Conservation (phyloP, 495 filamentous ascomycete genomes). For the Xylaria longipes region DNA sequence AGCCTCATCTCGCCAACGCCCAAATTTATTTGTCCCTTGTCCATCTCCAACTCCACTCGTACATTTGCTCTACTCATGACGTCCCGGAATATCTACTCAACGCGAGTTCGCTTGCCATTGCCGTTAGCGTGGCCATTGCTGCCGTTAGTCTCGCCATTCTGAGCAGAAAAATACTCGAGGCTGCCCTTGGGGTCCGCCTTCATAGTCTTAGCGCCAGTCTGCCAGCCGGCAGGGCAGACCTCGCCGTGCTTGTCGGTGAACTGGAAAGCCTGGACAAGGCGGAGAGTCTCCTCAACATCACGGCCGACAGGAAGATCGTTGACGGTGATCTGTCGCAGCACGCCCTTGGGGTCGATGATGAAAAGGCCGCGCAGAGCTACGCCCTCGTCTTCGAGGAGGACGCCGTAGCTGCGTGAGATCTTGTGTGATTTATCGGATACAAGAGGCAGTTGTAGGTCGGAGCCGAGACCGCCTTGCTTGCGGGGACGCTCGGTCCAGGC, state of each 20-base stretch:
- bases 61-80: neutral
- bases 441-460: slow-evolving; percentile 58
- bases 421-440: slow-evolving; percentile 63
- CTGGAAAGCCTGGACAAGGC: slow-evolving; percentile 64
- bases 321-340: slow-evolving; percentile 63
- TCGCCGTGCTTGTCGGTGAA: slow-evolving; percentile 68
- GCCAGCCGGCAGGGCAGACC: slow-evolving; percentile 65
- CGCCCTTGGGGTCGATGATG: slow-evolving; percentile 64
- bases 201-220: slow-evolving; percentile 58
- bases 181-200: slow-evolving; percentile 57
- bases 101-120: slow-evolving; percentile 24
- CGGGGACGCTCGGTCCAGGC: slow-evolving; percentile 59
- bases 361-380: slow-evolving; percentile 64
- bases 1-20: slow-evolving; percentile 12
- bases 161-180: slow-evolving; percentile 51
- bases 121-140: slow-evolving; percentile 16
- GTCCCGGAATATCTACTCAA: neutral
- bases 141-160: slow-evolving; percentile 33
- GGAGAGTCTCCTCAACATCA: slow-evolving; percentile 63
- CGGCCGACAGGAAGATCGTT: slow-evolving; percentile 66
- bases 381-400: slow-evolving; percentile 64
- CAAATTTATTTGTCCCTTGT: neutral
- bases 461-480: slow-evolving; percentile 61
- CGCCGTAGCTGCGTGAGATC: slow-evolving; percentile 61
- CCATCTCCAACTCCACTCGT: slow-evolving; percentile 4